A percentile compares a stretch with the other conserved stretches of the same genome.
Evolutionary conservation across 2,329 filamentous ascomycete species (phyloP).

Genomic region (Fusarium sp.): DNA sequence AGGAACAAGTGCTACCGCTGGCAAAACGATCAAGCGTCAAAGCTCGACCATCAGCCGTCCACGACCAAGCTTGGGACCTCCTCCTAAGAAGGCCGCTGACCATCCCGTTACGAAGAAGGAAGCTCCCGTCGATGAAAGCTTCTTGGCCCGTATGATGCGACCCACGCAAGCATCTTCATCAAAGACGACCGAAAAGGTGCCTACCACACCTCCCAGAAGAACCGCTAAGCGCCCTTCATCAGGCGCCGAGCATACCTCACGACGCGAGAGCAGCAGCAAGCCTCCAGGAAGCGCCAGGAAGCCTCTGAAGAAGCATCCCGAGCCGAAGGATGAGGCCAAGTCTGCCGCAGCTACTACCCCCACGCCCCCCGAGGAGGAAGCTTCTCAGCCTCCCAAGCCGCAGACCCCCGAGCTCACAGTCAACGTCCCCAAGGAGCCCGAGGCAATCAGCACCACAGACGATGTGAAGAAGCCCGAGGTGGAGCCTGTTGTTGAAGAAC

Average conservation of each 20-base stretch:
- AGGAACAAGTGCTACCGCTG: slow-evolving; percentile 29
- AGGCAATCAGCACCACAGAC: not conserved
- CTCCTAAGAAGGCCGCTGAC: slow-evolving; percentile 63
- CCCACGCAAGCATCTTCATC: slow-evolving; percentile 77
- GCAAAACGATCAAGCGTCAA: slow-evolving; percentile 57
- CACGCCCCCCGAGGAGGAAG: slow-evolving; percentile 14
- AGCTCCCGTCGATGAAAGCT: slow-evolving; percentile 73
- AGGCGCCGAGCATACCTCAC: slow-evolving; percentile 29
- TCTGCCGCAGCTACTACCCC: slow-evolving; percentile 7
- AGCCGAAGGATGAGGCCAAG: slow-evolving; percentile 7
- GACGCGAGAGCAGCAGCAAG: slow-evolving; percentile 42
- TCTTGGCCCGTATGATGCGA: slow-evolving; percentile 85
- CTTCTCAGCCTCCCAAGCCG: slow-evolving; percentile 10
- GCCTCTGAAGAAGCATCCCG: slow-evolving; percentile 11
- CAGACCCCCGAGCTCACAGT: slow-evolving; percentile 11
- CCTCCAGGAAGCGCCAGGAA: slow-evolving; percentile 42
- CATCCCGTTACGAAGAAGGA: slow-evolving; percentile 59
- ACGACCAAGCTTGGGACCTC: slow-evolving; percentile 67
- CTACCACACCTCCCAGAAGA: slow-evolving; percentile 63
- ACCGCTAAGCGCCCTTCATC: slow-evolving; percentile 40
- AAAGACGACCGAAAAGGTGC: slow-evolving; percentile 74
- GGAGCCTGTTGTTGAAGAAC: slow-evolving; percentile 14
- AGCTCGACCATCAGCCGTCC: slow-evolving; percentile 58
- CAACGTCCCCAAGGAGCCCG: slow-evolving; percentile 1
- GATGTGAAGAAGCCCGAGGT: slow-evolving; percentile 8